Conservation (phyloP, 345 rosid species). For the Euclidium syriacum region DNA sequence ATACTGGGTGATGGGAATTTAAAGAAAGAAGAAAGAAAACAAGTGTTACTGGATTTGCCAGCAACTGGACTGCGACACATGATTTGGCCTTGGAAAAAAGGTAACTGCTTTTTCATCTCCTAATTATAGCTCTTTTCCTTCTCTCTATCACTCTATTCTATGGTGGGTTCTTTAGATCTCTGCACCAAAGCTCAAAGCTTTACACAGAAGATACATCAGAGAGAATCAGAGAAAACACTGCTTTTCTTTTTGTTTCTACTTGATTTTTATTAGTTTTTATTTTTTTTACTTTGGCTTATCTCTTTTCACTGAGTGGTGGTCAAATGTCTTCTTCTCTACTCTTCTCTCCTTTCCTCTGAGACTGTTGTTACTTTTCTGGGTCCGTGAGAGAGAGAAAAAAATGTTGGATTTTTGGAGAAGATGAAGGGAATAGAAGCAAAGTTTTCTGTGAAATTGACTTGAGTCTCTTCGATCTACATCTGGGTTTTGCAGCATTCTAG, state of each 20-base stretch:
- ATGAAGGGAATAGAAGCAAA: slow-evolving; percentile 43
- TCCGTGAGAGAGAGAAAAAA: slow-evolving; percentile 29
- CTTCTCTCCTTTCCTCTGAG: slow-evolving; percentile 12
- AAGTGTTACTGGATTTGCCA: slow-evolving; percentile 36
- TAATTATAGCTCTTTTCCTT: slow-evolving; percentile 38
- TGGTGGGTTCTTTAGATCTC: slow-evolving; percentile 39
- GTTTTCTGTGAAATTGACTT: slow-evolving; percentile 14
- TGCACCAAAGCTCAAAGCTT: slow-evolving; percentile 38
- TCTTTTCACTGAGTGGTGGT: slow-evolving; percentile 18
- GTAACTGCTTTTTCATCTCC: slow-evolving; percentile 31
- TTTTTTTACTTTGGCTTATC: slow-evolving; percentile 17
- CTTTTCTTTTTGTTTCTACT: slow-evolving; percentile 19
- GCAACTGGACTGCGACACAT: slow-evolving; percentile 49
- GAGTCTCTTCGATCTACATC: slow-evolving; percentile 23
- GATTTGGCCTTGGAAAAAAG: slow-evolving; percentile 45
- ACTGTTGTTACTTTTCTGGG: slow-evolving; percentile 15
- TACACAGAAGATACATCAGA: slow-evolving; percentile 33
- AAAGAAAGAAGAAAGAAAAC: slow-evolving; percentile 25
- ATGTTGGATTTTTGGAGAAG: slow-evolving; percentile 31
- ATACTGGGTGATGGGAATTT: slow-evolving; percentile 2
- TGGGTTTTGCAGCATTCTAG: slow-evolving; percentile 39
- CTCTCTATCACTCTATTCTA: slow-evolving; percentile 27
- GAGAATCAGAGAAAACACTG: slow-evolving; percentile 36
- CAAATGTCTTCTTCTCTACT: slow-evolving; percentile 28
- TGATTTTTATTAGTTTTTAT: slow-evolving; percentile 28